Evolutionary conservation across 2,329 filamentous ascomycete genomes (phyloP).

Genomic region (Fusarium sp.): DNA sequence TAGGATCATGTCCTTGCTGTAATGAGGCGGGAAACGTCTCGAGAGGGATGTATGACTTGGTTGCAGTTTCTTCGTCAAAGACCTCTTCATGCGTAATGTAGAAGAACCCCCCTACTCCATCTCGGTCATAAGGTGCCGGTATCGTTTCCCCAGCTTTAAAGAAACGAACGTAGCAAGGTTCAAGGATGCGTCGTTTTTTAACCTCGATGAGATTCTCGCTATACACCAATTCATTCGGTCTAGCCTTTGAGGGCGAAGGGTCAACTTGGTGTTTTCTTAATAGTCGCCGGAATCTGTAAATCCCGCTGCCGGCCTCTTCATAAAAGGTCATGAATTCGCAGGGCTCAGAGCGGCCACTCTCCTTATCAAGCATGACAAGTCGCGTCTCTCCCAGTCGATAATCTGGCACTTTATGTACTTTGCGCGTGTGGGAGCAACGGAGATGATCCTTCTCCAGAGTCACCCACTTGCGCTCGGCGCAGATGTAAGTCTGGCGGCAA

Average conservation of each 20-base stretch:
- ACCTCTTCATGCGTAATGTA: constrained; percentile 66
- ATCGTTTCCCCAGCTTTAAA: constrained; percentile 64
- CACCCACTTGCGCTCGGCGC: constrained; percentile 72
- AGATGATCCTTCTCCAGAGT: constrained; percentile 71
- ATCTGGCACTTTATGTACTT: constrained; percentile 33
- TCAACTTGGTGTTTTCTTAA: constrained; percentile 64
- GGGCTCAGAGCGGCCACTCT: constrained; percentile 66
- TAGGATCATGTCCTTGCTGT: constrained; percentile 70
- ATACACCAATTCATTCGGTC: constrained; percentile 73
- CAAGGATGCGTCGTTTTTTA: constrained; percentile 60
- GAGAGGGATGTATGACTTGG: constrained; percentile 55
- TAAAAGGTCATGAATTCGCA: constrained; percentile 67
- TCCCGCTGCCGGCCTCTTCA: constrained; percentile 28
- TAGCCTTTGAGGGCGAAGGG: constrained; percentile 47
- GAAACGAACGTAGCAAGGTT: constrained; percentile 73
- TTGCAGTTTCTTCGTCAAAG: not conserved
- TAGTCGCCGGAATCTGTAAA: constrained; percentile 66
- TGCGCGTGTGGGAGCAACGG: constrained; percentile 61
- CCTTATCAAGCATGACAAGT: constrained; percentile 58
- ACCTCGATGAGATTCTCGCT: constrained; percentile 62
- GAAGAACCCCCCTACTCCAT: constrained; percentile 77
- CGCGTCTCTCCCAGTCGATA: constrained; percentile 73
- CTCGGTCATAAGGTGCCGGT: constrained; percentile 74
- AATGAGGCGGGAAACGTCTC: constrained; percentile 56
- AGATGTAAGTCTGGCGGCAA: constrained; percentile 78